Conservation (phyloP, 2,329 filamentous ascomycete species). For the Beauveria varroae region DNA sequence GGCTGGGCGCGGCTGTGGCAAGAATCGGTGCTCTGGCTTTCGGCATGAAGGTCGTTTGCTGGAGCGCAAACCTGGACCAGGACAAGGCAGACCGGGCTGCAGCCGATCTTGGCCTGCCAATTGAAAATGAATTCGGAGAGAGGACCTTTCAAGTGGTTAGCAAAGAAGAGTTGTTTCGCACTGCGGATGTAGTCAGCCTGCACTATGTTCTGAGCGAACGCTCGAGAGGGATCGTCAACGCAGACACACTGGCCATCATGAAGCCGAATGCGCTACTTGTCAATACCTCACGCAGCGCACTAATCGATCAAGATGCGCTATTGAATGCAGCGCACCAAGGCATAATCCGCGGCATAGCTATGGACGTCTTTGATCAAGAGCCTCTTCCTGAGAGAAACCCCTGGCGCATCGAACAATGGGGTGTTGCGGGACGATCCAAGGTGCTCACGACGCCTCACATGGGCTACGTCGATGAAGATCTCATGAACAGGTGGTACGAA, state of each 20-base stretch:
- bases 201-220: constrained; percentile 61
- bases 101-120: constrained; percentile 45
- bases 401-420: constrained; percentile 62
- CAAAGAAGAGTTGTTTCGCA: constrained; percentile 55
- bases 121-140: constrained; percentile 37
- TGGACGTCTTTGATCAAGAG: constrained; percentile 70
- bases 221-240: constrained; percentile 51
- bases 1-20: constrained; percentile 52
- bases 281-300: constrained; percentile 64
- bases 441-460: constrained; percentile 65
- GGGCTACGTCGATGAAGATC: constrained; percentile 64
- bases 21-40: constrained; percentile 52
- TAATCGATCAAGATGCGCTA: constrained; percentile 60
- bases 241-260: constrained; percentile 51
- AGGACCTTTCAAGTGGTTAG: constrained; percentile 50
- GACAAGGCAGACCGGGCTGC: constrained; percentile 52
- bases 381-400: constrained; percentile 57
- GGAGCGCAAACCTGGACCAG: constrained; percentile 58
- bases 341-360: constrained; percentile 55
- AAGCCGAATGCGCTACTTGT: constrained; percentile 55
- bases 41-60: constrained; percentile 57
- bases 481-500: constrained; percentile 58
- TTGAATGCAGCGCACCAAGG: constrained; percentile 50
- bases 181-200: constrained; percentile 58
- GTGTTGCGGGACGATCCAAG: constrained; percentile 47